These are phyloP conservation scores for Arctium lappa DNA, from an alignment of 129 eudicot species.

Conservation along the genomic window DNA sequence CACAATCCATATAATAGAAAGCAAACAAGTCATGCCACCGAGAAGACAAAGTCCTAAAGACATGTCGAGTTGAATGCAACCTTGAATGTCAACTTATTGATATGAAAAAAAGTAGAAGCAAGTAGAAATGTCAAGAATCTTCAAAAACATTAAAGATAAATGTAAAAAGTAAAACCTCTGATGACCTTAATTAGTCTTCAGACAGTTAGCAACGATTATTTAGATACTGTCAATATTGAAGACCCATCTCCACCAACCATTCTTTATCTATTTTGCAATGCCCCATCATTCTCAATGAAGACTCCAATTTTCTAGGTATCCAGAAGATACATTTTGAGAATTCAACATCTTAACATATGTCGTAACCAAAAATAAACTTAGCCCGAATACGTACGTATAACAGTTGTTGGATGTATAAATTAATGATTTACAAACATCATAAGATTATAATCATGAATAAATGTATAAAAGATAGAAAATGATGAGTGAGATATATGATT, in stretches of 20 bases:
- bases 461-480: neutral
- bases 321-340: neutral
- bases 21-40: neutral
- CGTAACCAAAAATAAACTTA: neutral
- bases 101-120: neutral
- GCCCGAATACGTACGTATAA: neutral
- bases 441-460: neutral
- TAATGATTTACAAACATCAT: neutral
- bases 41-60: neutral
- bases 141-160: neutral
- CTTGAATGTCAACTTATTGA: neutral
- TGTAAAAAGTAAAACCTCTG: neutral
- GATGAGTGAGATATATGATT: constrained; percentile 19
- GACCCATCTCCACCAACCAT: neutral
- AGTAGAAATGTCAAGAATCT: neutral
- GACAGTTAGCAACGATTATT: neutral
- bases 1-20: neutral
- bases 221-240: neutral
- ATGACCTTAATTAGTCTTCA: neutral
- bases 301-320: neutral
- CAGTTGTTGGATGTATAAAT: neutral
- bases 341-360: neutral
- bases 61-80: neutral
- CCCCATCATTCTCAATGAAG: neutral
- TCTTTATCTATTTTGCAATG: neutral